These are phyloP conservation scores for Lentinus tigrinus DNA, from an alignment of 768 basidiomycete species.

Conservation along the genomic window DNA sequence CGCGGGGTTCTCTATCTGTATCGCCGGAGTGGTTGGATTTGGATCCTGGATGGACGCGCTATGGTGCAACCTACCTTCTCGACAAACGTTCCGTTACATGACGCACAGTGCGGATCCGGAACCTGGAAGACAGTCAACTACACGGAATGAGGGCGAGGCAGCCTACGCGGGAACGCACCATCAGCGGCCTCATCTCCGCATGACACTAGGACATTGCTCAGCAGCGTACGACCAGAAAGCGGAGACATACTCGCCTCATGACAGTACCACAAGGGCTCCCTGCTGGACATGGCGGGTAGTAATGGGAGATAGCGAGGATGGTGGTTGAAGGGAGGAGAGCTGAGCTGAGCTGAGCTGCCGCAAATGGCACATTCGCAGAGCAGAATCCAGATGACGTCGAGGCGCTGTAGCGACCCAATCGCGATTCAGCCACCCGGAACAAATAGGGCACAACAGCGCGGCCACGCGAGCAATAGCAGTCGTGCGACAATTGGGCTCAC, in stretches of 20 bases:
- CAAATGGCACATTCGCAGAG: too few relatives aligned
- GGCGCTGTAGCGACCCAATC: not conserved
- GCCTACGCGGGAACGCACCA: slow-evolving; percentile 47
- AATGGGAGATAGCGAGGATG: slow-evolving; percentile 1
- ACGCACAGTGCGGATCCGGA: slow-evolving; percentile 81
- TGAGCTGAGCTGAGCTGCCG: not conserved
- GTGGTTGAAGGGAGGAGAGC: slow-evolving; percentile 13
- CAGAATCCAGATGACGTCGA: slow-evolving; percentile 18
- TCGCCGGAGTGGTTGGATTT: not conserved
- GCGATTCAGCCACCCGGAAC: slow-evolving; percentile 12
- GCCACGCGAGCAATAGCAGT: slow-evolving; percentile 8
- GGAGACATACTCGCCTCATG: slow-evolving; percentile 52
- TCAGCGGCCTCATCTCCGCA: slow-evolving; percentile 85
- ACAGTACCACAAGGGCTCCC: slow-evolving; percentile 79
- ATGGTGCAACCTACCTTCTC: slow-evolving; percentile 57
- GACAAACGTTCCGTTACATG: slow-evolving; percentile 79
- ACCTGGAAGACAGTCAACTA: slow-evolving; percentile 42
- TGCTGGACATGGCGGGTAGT: slow-evolving; percentile 51
- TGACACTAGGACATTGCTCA: slow-evolving; percentile 55
- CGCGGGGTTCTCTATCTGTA: slow-evolving; percentile 67
- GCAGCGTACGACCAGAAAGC: slow-evolving; percentile 3
- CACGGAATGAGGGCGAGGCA: slow-evolving; percentile 3
- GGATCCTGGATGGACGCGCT: not conserved
- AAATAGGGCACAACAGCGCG: slow-evolving; percentile 28
- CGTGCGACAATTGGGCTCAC: slow-evolving; percentile 14